Evolutionary conservation across 208 protist species (phyloP).

Genomic region (Trichomonas vaginalis): DNA sequence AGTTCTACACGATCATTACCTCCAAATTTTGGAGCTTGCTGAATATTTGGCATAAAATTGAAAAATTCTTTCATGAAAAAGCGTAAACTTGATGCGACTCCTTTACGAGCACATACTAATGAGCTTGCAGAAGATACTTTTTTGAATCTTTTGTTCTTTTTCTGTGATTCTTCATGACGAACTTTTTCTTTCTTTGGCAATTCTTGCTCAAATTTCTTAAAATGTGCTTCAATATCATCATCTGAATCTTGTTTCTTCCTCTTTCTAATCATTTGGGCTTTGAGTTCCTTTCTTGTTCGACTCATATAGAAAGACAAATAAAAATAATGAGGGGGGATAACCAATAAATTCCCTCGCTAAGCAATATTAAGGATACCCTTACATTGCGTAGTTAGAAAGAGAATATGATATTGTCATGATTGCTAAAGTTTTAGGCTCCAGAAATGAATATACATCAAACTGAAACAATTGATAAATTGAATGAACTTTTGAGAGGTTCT

Average conservation of each 20-base stretch:
- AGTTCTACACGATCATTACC: neutral
- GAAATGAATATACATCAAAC: no score
- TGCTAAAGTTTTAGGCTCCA: no score
- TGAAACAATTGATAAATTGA: no score
- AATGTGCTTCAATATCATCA: neutral
- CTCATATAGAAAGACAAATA: neutral
- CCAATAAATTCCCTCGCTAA: no score
- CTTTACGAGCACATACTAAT: neutral
- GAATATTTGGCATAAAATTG: neutral
- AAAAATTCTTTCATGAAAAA: neutral
- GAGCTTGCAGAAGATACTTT: neutral
- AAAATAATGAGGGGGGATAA: no score
- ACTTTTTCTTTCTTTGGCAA: neutral
- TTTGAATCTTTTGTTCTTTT: neutral
- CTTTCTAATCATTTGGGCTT: neutral
- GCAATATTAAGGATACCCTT: no score
- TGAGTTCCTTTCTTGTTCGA: neutral
- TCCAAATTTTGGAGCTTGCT: neutral
- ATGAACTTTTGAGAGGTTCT: no score
- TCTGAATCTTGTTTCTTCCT: neutral
- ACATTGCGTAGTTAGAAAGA: no score
- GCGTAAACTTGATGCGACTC: neutral
- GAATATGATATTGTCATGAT: no score
- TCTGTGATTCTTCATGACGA: neutral
- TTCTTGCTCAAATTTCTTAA: neutral